Evolutionary conservation across 2,329 filamentous ascomycete genomes (phyloP), one percentile per base, ranked within the genome.

Genomic region (Arachnomyces sp.): DNA sequence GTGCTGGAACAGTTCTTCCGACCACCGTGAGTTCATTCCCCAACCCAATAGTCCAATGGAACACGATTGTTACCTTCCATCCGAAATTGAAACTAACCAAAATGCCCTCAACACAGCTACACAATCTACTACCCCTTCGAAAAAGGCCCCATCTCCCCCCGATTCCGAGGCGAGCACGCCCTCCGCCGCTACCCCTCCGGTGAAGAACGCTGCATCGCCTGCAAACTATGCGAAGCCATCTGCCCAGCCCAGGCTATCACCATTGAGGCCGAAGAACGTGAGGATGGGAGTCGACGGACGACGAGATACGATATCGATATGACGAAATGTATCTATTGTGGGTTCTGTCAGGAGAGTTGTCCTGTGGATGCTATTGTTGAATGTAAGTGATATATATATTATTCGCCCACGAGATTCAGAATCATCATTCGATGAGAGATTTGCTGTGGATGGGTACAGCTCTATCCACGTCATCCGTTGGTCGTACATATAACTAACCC

Each of bases 301-400:
- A 95, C 90, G 44, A 81, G 90, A 63, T 98, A 98, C 71, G 92
- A 98, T 65, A 95, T 98, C 61, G 92, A 98, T 70, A 98, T 98
- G 92, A 96, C 92, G 59, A 98, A 98, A 77, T 98, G 92, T 73
- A 98, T 98, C 68, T 98, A 96, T 79, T 96, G 92, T 66, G 92
- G 92, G 38, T 93, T 94, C 72, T 96, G 92, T 78, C 90, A 95
- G 73, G 92, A 98, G 74, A 94, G 86, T 50, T 98, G 92, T 71
- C 92, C 92, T 33, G 92, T 98, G 40, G 92, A 98, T 68, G 92
- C 92, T 44, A 98, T 86, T 65, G 82, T 86, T 43, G 82, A 85
- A 63, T 76, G 75, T 77, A 60, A 59, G 72, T 63, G 5, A 31
- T 34, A 29, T 31, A 18, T n/a, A n/a, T n/a, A n/a, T n/a, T n/a